Percentiles rank a stretch among this genome's conserved stretches.
phyloP scores from a whole-genome alignment of 257 asterid genomes.

The Oldenlandia corymbosa region DNA sequence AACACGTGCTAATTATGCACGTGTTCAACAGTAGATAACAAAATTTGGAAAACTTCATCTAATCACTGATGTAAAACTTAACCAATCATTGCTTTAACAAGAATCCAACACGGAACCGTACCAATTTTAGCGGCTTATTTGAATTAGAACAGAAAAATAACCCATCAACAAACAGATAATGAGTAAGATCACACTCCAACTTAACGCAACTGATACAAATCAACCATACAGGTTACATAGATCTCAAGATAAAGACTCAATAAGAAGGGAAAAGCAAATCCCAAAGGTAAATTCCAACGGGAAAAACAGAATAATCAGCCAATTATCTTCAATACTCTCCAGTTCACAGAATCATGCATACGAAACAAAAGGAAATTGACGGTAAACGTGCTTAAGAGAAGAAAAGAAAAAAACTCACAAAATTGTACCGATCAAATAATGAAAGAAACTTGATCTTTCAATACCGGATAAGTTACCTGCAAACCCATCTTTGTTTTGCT shows the following conservation, averaged over 20 bases:
- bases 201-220: background rate
- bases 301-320: background rate
- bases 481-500: constrained; percentile 18
- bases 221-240: background rate
- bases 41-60: no score
- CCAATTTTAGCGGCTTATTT: background rate
- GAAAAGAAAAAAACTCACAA: background rate
- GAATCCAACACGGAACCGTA: background rate
- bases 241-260: background rate
- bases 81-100: background rate
- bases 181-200: background rate
- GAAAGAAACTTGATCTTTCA: background rate
- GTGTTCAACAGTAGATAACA: background rate
- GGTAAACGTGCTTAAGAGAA: background rate
- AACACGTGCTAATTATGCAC: background rate
- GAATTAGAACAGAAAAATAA: background rate
- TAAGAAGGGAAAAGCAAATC: background rate
- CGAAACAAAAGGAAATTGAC: background rate
- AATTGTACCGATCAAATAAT: background rate
- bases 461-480: constrained; percentile 13
- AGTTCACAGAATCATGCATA: background rate
- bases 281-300: background rate
- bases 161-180: background rate
- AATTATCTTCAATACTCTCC: background rate
- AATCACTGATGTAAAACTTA: background rate